These are phyloP conservation scores for Ophiorrhiza pumila DNA, from an alignment of 257 asterid species.

Conservation along the genomic window DNA sequence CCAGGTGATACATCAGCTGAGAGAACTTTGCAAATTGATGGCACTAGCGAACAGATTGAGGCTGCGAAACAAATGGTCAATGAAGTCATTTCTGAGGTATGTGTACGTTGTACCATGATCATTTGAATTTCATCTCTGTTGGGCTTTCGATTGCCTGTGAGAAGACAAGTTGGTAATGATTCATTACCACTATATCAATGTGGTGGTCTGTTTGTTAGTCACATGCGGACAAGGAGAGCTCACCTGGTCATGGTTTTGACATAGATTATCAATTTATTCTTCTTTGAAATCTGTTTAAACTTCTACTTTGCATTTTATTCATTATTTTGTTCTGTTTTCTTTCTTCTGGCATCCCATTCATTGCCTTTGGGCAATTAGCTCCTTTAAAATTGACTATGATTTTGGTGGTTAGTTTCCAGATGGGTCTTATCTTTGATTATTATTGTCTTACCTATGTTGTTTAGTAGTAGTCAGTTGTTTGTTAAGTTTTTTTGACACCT, in stretches of 20 bases:
- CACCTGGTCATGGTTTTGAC: background rate
- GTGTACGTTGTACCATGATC: constrained; percentile 13
- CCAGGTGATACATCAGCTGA: constrained; percentile 88
- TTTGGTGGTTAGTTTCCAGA: background rate
- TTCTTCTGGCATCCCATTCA: no score
- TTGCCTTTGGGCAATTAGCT: background rate
- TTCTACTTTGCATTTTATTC: background rate
- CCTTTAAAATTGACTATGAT: background rate
- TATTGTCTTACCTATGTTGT: background rate
- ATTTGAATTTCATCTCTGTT: background rate
- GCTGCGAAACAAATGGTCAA: constrained; percentile 70
- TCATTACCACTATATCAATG: no score
- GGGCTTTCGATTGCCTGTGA: background rate
- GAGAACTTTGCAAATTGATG: constrained; percentile 89
- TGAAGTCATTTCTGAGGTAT: constrained; percentile 95
- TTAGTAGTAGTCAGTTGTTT: background rate
- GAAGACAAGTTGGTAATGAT: background rate
- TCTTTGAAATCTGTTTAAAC: background rate
- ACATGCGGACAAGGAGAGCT: constrained; percentile 9
- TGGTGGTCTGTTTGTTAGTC: background rate
- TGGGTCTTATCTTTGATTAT: background rate
- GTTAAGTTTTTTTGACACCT: no score
- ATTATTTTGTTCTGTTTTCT: background rate
- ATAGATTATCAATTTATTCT: background rate
- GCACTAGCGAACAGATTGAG: constrained; percentile 83